A percentile compares a stretch with the other conserved stretches of the same genome.
Evolutionary conservation across 805 yeast genomes (phyloP).

Genomic region (Pichia rugopelliculosa): DNA sequence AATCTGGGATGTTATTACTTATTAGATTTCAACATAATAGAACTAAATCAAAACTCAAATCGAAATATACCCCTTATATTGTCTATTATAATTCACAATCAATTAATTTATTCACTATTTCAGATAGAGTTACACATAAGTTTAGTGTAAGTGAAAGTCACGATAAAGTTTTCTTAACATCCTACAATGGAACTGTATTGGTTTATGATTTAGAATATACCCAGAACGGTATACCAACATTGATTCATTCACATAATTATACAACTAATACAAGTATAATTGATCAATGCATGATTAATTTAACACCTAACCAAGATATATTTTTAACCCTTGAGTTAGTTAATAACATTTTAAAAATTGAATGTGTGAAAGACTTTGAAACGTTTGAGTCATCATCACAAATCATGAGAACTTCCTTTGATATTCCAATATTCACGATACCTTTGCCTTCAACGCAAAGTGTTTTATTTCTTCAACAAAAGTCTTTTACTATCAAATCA

Average conservation of each 20-base stretch:
- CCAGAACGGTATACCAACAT: not conserved
- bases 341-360: not conserved
- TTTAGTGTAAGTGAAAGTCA: not conserved
- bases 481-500: slow-evolving; percentile 19
- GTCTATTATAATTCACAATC: not conserved
- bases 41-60: not conserved
- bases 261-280: not conserved
- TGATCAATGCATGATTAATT: slow-evolving; percentile 2
- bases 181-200: not conserved
- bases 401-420: slow-evolving; percentile 18
- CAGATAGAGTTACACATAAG: not conserved
- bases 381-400: not conserved
- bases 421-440: slow-evolving; percentile 23
- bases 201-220: not conserved
- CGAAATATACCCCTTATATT: not conserved
- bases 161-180: not conserved
- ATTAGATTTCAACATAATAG: not conserved
- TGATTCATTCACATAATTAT: not conserved
- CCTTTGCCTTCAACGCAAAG: slow-evolving; percentile 21
- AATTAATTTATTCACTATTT: not conserved
- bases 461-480: slow-evolving; percentile 22
- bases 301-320: not conserved
- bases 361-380: not conserved
- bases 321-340: not conserved
- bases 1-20: not conserved